These are phyloP conservation scores for Salmacisia buchloeana DNA, from an alignment of 1,284 basidiomycete species.

Conservation along the genomic window DNA sequence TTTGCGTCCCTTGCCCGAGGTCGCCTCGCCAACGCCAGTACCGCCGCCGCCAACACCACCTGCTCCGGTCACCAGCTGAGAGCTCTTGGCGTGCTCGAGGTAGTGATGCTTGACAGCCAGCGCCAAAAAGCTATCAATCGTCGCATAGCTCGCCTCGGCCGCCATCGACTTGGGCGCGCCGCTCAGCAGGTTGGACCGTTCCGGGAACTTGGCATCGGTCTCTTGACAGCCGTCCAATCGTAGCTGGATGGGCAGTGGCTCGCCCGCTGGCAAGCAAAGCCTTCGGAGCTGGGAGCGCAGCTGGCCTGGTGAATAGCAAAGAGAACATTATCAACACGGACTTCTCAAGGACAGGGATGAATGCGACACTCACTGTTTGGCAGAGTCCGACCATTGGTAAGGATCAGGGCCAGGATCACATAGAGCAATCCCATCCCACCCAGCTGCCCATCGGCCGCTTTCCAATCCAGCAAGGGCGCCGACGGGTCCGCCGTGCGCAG, in stretches of 20 bases:
- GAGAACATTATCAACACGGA: neutral
- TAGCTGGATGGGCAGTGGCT: neutral
- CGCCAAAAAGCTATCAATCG: slow-evolving; percentile 31
- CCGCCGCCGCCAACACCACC: slow-evolving; percentile 7
- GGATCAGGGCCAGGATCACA: slow-evolving; percentile 44
- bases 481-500: neutral
- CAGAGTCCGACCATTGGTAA: slow-evolving; percentile 46
- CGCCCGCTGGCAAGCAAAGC: slow-evolving; percentile 9
- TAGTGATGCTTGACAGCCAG: slow-evolving; percentile 38
- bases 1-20: slow-evolving; percentile 1
- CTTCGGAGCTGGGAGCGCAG: slow-evolving; percentile 17
- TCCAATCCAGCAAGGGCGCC: slow-evolving; percentile 24
- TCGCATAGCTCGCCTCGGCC: slow-evolving; percentile 5
- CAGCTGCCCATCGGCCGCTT: slow-evolving; percentile 26
- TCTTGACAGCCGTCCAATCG: neutral
- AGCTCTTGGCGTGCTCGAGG: slow-evolving; percentile 18
- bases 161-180: neutral
- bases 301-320: slow-evolving; percentile 16
- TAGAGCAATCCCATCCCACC: slow-evolving; percentile 44
- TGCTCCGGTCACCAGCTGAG: neutral
- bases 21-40: neutral
- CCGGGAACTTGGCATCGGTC: neutral
- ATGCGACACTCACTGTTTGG: slow-evolving; percentile 34
- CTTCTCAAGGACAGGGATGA: neutral
- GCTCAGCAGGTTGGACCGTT: neutral